Conservation (phyloP, 306 rosid species). For the Vigna angularis region DNA sequence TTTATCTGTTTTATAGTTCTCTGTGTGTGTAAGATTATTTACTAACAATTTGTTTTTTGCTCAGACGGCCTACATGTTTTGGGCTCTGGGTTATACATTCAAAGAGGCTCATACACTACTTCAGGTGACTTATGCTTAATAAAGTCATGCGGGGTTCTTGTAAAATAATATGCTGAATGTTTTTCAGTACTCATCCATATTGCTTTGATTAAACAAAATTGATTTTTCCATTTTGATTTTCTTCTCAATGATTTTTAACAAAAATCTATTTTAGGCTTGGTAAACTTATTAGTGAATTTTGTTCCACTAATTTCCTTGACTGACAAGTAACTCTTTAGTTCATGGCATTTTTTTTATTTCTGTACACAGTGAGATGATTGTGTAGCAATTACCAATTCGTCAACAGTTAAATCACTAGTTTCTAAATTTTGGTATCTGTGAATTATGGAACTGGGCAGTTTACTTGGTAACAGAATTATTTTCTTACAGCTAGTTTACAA, state of each 20-base stretch:
- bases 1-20: conserved; percentile 20
- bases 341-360: too few relatives aligned
- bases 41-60: conserved; percentile 47
- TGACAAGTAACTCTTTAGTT: not conserved
- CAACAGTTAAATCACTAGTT: conserved; percentile 29
- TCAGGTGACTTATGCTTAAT: conserved; percentile 62
- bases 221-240: not conserved
- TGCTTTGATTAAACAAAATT: conserved; percentile 23
- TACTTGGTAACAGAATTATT: conserved; percentile 23
- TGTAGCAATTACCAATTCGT: not conserved
- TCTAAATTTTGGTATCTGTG: conserved; percentile 29
- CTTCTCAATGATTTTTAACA: not conserved
- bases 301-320: conserved; percentile 18
- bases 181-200: conserved; percentile 14
- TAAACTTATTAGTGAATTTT: not conserved
- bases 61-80: conserved; percentile 95
- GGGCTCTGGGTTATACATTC: conserved; percentile 89
- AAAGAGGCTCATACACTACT: conserved; percentile 65
- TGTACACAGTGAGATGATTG: too few relatives aligned
- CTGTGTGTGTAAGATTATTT: not conserved
- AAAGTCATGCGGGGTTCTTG: conserved; percentile 31
- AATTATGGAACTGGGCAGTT: conserved; percentile 39
- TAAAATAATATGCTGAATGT: conserved; percentile 22
- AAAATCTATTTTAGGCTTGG: conserved; percentile 21
- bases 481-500: conserved; percentile 14